These are phyloP conservation scores for Quercus lobata DNA, from an alignment of 331 rosid species.

Conservation along the genomic window DNA sequence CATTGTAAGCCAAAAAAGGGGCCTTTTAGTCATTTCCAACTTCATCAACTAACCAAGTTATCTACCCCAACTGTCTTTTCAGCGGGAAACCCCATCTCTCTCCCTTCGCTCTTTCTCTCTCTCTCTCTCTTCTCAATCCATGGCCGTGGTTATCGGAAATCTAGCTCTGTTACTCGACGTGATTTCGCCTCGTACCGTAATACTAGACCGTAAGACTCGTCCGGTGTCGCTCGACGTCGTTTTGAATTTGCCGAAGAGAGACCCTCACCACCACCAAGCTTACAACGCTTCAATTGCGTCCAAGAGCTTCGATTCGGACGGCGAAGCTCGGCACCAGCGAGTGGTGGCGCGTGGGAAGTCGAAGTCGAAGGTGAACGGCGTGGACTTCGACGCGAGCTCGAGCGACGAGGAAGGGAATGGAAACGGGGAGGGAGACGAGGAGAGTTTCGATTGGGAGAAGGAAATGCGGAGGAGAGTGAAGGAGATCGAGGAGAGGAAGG, in stretches of 20 bases:
- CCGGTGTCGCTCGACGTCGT: slow-evolving; percentile 49
- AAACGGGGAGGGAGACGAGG: slow-evolving; percentile 38
- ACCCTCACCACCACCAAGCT: slow-evolving; percentile 1
- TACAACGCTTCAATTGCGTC: slow-evolving; percentile 25
- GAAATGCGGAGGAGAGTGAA: slow-evolving; percentile 68
- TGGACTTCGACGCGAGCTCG: slow-evolving; percentile 50
- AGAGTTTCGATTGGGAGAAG: slow-evolving; percentile 65
- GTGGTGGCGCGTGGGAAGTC: slow-evolving; percentile 79
- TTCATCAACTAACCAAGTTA: slow-evolving; percentile 14
- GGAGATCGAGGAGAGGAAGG: slow-evolving; percentile 86
- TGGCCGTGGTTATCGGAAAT: slow-evolving; percentile 78
- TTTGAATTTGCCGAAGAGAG: slow-evolving; percentile 56
- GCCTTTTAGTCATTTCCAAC: slow-evolving; percentile 14
- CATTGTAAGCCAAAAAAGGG: neutral
- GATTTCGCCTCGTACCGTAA: slow-evolving; percentile 40
- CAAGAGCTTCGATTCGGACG: slow-evolving; percentile 58
- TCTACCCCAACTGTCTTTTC: slow-evolving; percentile 25
- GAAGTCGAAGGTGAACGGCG: slow-evolving; percentile 80
- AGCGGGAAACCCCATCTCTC: slow-evolving; percentile 29
- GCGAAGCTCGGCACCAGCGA: slow-evolving; percentile 54
- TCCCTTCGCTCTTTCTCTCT: neutral
- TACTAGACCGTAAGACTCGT: slow-evolving; percentile 54
- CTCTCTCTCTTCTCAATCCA: slow-evolving; percentile 16
- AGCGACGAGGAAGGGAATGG: slow-evolving; percentile 68
- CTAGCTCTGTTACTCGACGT: slow-evolving; percentile 62